These are phyloP conservation scores for Laguncularia racemosa DNA, from an alignment of 345 rosid species.

Conservation along the genomic window DNA sequence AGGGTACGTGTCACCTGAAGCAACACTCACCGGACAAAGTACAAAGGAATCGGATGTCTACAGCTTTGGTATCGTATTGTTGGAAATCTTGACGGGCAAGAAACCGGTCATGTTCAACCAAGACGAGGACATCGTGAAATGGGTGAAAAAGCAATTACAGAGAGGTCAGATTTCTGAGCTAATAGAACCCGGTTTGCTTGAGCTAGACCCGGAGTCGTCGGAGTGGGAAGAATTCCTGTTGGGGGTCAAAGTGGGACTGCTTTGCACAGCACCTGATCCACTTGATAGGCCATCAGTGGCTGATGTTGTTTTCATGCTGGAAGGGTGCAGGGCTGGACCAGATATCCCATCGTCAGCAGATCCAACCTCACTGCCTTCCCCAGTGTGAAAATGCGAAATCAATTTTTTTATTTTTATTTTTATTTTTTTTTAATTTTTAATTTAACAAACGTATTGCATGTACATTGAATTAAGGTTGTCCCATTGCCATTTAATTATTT, in stretches of 20 bases:
- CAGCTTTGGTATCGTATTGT: conserved; percentile 85
- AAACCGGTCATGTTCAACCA: conserved; percentile 79
- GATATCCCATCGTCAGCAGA: conserved; percentile 89
- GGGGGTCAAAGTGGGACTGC: conserved; percentile 87
- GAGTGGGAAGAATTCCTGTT: conserved; percentile 98
- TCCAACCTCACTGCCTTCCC: conserved; percentile 82
- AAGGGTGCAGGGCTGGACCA: conserved; percentile 94
- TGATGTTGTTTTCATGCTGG: conserved; percentile 92
- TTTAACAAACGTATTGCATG: no score
- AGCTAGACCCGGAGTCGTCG: conserved; percentile 91
- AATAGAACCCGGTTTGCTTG: conserved; percentile 85
- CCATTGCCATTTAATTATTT: no score
- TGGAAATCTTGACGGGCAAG: conserved; percentile 80
- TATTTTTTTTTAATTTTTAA: no score
- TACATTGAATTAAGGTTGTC: no score
- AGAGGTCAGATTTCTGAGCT: conserved; percentile 82
- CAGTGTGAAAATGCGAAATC: conserved; percentile 33
- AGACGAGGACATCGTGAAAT: conserved; percentile 93
- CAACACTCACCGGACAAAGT: conserved; percentile 42
- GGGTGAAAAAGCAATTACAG: conserved; percentile 94
- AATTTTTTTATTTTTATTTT: no score
- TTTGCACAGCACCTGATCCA: conserved; percentile 87
- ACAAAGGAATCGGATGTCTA: conserved; percentile 79
- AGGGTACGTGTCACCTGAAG: conserved; percentile 85
- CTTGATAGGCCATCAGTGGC: conserved; percentile 81